Evolutionary conservation across 2,329 filamentous ascomycete species (phyloP), one percentile per base, ranked within the genome.

Genomic region (Fusarium torreyae): DNA sequence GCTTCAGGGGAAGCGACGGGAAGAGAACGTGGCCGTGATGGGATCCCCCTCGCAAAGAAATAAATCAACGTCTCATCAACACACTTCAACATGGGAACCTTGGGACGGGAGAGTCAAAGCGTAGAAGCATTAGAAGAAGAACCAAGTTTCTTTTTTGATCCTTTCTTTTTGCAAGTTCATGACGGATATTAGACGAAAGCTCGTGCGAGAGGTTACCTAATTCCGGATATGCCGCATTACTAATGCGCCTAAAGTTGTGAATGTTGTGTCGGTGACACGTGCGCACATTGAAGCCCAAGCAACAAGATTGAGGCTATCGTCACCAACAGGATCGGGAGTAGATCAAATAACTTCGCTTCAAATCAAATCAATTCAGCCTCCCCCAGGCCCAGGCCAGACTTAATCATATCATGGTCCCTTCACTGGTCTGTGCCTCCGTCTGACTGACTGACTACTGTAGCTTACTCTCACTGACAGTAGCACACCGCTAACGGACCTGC

Each of bases 21-120:
- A 36, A 33, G 17, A 63, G 55, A 70, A 71, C 66, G 68, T 71
- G 68, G 68, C 51, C 48, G 38, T 57, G 66, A 63, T 49, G 55
- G 69, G 67, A 69, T 64, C 56, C 64, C 64, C 66, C 63, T 56
- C 65, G 28, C 54, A 38, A 65, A 45, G 15, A 57, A 38, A 34
- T 26, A 43, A 31, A 43, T 22, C n/a, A 34, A 39, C 45, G 31
- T 44, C 28, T 49, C 28, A 28, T 42, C 34, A 39, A 36, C 44
- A 34, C 48, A 44, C 18, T 59, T 34, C 44, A 18, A 42, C 45
- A 43, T 22, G 34, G 33, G 36, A 20, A 57, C 45, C 52, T 40
- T 51, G 61, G 22, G 9, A 44, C 17, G 40, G 34, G 10, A 34
- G 10, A 50, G 66, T 61, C 65, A 49, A 53, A 68, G 48, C 45